Percentiles rank a stretch among this genome's conserved stretches.
Evolutionary conservation across 1,284 basidiomycete species (phyloP).

Genomic region (Ustilago vetiveriae): DNA sequence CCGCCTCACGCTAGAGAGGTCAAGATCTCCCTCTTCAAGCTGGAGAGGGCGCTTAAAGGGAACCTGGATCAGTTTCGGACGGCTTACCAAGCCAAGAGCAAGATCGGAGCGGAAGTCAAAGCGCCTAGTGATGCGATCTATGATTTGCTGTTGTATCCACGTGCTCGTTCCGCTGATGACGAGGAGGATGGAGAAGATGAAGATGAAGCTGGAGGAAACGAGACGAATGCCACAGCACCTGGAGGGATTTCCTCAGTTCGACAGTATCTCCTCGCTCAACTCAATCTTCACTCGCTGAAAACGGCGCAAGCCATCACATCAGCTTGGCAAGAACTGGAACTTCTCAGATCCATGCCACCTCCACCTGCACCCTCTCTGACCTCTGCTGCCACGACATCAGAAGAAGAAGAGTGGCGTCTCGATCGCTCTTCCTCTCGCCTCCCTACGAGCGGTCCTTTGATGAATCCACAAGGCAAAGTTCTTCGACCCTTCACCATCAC

Average conservation of each 20-base stretch:
- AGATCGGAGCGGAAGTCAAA: background rate
- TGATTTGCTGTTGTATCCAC: conserved; percentile 41
- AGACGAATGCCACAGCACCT: conserved; percentile 4
- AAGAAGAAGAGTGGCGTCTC: conserved; percentile 51
- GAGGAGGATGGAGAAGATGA: conserved; percentile 51
- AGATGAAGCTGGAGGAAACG: conserved; percentile 26
- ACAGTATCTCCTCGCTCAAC: conserved; percentile 56
- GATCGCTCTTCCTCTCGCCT: conserved; percentile 22
- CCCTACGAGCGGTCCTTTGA: conserved; percentile 45
- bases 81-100: conserved; percentile 18
- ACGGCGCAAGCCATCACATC: conserved; percentile 34
- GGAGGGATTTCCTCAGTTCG: conserved; percentile 33
- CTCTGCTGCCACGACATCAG: background rate
- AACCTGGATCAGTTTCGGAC: conserved; percentile 49
- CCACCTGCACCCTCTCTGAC: conserved; percentile 3
- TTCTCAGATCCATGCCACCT: conserved; percentile 55
- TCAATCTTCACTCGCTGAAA: conserved; percentile 54
- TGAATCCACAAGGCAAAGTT: conserved; percentile 56
- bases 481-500: conserved; percentile 64
- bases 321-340: conserved; percentile 51
- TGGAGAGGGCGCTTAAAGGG: conserved; percentile 49
- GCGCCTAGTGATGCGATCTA: conserved; percentile 37
- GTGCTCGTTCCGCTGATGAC: conserved; percentile 10
- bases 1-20: conserved; percentile 37
- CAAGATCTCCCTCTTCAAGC: conserved; percentile 59